Evolutionary conservation across 2,329 filamentous ascomycete species (phyloP).

Genomic region (Cryphonectria parasitica): DNA sequence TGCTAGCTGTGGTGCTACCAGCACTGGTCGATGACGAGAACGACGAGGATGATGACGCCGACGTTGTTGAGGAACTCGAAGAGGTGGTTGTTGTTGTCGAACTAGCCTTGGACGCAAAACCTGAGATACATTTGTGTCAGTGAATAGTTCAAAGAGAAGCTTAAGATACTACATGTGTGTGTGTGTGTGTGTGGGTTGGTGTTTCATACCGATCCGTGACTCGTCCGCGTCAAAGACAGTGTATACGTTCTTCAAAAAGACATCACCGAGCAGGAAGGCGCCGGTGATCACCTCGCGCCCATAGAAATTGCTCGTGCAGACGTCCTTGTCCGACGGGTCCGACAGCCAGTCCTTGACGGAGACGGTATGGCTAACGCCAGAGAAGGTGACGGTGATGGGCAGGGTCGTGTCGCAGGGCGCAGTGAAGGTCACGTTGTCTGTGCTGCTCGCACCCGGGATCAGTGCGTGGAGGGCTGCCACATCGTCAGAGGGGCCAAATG

Average conservation of each 20-base stretch:
- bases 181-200: background rate
- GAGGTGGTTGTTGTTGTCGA: slow-evolving; percentile 32
- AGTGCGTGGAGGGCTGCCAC: slow-evolving; percentile 69
- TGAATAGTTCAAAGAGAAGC: background rate
- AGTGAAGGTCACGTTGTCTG: slow-evolving; percentile 65
- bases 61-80: slow-evolving; percentile 5
- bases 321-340: slow-evolving; percentile 46
- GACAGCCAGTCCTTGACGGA: slow-evolving; percentile 73
- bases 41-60: slow-evolving; percentile 10
- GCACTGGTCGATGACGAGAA: slow-evolving; percentile 13
- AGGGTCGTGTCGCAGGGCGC: slow-evolving; percentile 73
- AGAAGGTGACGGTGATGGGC: slow-evolving; percentile 68
- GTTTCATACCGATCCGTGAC: slow-evolving; percentile 60
- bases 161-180: too few relatives aligned
- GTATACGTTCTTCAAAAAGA: slow-evolving; percentile 90
- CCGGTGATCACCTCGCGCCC: slow-evolving; percentile 68
- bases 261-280: slow-evolving; percentile 81
- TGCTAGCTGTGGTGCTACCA: slow-evolving; percentile 19
- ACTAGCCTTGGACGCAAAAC: slow-evolving; percentile 43
- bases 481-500: slow-evolving; percentile 71
- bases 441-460: slow-evolving; percentile 64
- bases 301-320: slow-evolving; percentile 74
- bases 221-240: slow-evolving; percentile 79
- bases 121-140: slow-evolving; percentile 31
- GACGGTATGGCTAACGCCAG: slow-evolving; percentile 67